Percentiles rank a stretch among this genome's conserved stretches.
These are phyloP conservation scores for Lentinula detonsa DNA, from an alignment of 768 basidiomycete genomes.

Conservation along the genomic window DNA sequence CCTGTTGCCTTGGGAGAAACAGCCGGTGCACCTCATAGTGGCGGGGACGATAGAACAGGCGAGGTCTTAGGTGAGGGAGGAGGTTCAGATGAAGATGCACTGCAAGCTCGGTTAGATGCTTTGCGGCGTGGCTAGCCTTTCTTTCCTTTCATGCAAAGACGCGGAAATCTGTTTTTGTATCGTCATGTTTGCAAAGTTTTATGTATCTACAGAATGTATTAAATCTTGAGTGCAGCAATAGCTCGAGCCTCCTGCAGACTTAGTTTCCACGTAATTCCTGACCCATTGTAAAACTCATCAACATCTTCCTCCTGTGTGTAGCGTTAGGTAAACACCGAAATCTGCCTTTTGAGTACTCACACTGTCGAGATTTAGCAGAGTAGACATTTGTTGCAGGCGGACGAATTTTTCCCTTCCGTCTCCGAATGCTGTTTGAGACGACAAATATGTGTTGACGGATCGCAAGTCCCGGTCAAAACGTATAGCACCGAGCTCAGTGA, in stretches of 20 bases:
- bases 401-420: slow-evolving; percentile 90
- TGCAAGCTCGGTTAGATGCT: slow-evolving; percentile 92
- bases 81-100: slow-evolving; percentile 79
- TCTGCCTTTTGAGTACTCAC: slow-evolving; percentile 30
- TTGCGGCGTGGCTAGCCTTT: slow-evolving; percentile 55
- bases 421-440: slow-evolving; percentile 84
- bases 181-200: neutral
- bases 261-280: slow-evolving; percentile 86
- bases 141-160: neutral
- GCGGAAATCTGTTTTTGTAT: neutral
- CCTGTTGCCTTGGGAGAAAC: slow-evolving; percentile 82
- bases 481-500: slow-evolving; percentile 92
- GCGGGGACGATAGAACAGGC: slow-evolving; percentile 19
- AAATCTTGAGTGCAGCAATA: slow-evolving; percentile 50
- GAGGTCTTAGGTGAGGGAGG: slow-evolving; percentile 21
- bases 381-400: slow-evolving; percentile 89
- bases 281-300: slow-evolving; percentile 90
- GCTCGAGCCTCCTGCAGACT: slow-evolving; percentile 70
- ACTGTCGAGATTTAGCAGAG: slow-evolving; percentile 80
- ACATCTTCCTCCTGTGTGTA: slow-evolving; percentile 79
- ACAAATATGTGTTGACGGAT: slow-evolving; percentile 75
- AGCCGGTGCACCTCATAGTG: slow-evolving; percentile 9
- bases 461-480: slow-evolving; percentile 92
- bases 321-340: slow-evolving; percentile 10
- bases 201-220: neutral